Percentiles rank a stretch among this genome's conserved stretches.
These are phyloP conservation scores for Cryptococcus sp. DNA, from an alignment of 1,284 basidiomycete species.

Conservation along the genomic window DNA sequence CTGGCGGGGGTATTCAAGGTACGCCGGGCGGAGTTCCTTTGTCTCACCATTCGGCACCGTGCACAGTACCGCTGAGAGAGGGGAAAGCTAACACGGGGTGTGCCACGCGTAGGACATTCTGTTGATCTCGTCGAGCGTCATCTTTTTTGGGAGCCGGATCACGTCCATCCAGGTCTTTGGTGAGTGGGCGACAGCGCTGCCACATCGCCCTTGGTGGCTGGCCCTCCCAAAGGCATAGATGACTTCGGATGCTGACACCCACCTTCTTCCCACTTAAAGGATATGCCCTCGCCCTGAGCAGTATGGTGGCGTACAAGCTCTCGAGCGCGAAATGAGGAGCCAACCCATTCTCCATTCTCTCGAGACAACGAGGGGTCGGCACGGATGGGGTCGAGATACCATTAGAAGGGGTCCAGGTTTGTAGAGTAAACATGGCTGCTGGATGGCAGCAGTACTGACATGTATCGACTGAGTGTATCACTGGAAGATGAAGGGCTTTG, in stretches of 20 bases:
- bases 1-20: conserved; percentile 93
- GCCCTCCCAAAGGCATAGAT: too few relatives aligned
- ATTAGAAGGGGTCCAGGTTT: too few relatives aligned
- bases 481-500: too few relatives aligned
- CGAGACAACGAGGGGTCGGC: too few relatives aligned
- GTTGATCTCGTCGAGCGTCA: conserved; percentile 79
- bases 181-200: too few relatives aligned
- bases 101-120: conserved; percentile 71
- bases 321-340: conserved; percentile 16
- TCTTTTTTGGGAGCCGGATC: conserved; percentile 73
- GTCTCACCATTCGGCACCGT: background rate
- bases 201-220: too few relatives aligned
- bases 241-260: background rate
- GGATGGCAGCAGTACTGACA: background rate
- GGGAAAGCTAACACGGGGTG: background rate
- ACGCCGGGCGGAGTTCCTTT: background rate
- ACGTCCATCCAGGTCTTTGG: conserved; percentile 82
- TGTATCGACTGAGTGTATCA: too few relatives aligned
- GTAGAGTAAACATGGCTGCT: background rate
- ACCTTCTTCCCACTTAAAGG: conserved; percentile 10
- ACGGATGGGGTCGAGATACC: too few relatives aligned
- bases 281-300: conserved; percentile 35
- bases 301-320: conserved; percentile 43
- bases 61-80: background rate
- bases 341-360: background rate